phyloP scores from a whole-genome alignment of 129 eudicot species.

The Flaveria ramosissima region DNA sequence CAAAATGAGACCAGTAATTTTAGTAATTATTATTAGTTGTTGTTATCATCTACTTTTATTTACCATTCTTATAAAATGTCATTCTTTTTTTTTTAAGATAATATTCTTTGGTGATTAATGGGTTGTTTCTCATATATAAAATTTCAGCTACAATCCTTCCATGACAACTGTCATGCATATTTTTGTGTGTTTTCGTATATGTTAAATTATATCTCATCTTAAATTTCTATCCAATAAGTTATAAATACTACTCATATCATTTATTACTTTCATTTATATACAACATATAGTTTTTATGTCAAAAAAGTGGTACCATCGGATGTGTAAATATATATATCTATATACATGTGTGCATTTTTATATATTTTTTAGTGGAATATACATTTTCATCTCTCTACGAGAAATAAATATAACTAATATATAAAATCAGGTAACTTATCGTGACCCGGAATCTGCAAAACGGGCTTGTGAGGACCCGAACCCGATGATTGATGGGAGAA shows the following conservation, averaged over 20 bases:
- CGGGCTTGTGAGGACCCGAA: conserved; percentile 82
- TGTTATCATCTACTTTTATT: no score
- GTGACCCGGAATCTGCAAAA: conserved; percentile 80
- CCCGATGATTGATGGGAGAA: conserved; percentile 87
- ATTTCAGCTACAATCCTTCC: conserved; percentile 3
- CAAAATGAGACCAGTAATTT: no score
- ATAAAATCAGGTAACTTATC: conserved; percentile 62
- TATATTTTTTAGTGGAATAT: no score
- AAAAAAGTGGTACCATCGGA: neutral
- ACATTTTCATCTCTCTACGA: no score
- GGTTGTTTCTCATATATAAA: conserved; percentile 1
- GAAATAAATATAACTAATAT: no score
- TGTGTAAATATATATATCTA: neutral
- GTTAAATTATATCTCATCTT: neutral
- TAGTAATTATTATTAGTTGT: no score
- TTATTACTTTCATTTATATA: neutral
- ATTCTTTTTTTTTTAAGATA: neutral
- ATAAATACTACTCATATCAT: neutral
- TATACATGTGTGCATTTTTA: neutral
- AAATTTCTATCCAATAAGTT: neutral
- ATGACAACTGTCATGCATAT: conserved; percentile 38
- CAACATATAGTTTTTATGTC: neutral
- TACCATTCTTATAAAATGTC: no score
- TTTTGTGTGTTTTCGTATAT: neutral
- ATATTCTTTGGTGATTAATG: neutral